Evolutionary conservation across 1,284 basidiomycete genomes (phyloP).

Genomic region (Leccinum griseonigrum): DNA sequence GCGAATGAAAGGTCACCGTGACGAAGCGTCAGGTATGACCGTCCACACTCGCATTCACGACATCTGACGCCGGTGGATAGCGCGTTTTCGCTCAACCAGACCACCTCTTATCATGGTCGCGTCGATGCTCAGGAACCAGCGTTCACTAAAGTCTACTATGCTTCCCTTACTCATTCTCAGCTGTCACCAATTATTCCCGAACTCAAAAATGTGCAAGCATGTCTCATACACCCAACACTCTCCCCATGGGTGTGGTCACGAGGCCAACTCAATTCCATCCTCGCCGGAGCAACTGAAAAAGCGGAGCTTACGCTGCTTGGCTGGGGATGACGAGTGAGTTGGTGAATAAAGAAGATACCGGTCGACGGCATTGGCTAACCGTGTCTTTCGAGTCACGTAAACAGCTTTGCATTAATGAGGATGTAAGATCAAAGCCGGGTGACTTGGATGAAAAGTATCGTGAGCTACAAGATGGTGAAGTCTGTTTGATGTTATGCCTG

Average conservation of each 20-base stretch:
- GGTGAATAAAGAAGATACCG: constrained; percentile 13
- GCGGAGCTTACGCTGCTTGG: constrained; percentile 8
- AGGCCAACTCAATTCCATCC: constrained; percentile 7
- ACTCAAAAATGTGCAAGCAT: constrained; percentile 56
- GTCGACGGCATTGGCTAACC: constrained; percentile 46
- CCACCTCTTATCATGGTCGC: constrained; percentile 7
- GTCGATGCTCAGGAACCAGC: constrained; percentile 46
- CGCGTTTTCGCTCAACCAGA: constrained; percentile 12
- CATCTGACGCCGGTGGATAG: constrained; percentile 21
- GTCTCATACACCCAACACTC: constrained; percentile 7
- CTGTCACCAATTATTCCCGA: constrained; percentile 90
- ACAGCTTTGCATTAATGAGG: constrained; percentile 92
- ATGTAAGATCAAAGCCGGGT: constrained; percentile 61
- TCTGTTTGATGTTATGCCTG: not conserved
- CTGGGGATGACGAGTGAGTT: constrained; percentile 23
- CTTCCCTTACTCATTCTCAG: constrained; percentile 94
- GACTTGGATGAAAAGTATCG: constrained; percentile 92
- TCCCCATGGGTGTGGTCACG: constrained; percentile 6
- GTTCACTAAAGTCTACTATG: constrained; percentile 86
- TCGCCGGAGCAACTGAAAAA: constrained; percentile 16
- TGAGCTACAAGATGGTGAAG: constrained; percentile 76
- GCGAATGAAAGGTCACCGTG: constrained; percentile 47
- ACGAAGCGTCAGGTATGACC: constrained; percentile 57
- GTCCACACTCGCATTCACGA: not conserved
- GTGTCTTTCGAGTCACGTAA: constrained; percentile 89